Percentiles rank a stretch among this genome's conserved stretches.
These are phyloP conservation scores for Gossypium australe DNA, from an alignment of 345 rosid genomes.

Conservation along the genomic window DNA sequence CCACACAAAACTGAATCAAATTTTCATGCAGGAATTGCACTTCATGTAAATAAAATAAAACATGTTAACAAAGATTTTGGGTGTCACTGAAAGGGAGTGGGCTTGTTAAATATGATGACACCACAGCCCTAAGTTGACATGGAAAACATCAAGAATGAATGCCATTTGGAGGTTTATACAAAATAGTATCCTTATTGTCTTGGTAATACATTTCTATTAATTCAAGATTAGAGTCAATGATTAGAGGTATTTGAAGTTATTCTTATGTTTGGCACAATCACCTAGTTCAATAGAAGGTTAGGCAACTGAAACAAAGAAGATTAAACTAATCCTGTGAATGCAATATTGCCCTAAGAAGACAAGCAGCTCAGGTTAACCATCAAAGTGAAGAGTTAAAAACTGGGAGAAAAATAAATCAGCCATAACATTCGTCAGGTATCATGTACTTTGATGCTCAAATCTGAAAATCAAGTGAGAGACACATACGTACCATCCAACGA, in stretches of 20 bases:
- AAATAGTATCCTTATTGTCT: background rate
- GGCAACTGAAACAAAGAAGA: background rate
- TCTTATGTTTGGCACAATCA: background rate
- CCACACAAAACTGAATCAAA: background rate
- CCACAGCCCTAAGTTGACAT: background rate
- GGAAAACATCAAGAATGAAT: background rate
- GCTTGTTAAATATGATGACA: background rate
- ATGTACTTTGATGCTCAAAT: background rate
- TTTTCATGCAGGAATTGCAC: background rate
- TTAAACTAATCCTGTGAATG: background rate
- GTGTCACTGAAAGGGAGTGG: background rate
- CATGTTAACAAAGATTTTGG: background rate
- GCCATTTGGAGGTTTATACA: background rate
- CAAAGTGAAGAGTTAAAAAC: background rate
- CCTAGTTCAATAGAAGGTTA: background rate
- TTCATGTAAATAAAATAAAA: background rate
- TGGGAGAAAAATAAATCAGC: background rate
- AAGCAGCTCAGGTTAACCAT: background rate
- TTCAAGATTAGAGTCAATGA: background rate
- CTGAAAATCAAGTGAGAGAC: constrained; percentile 1
- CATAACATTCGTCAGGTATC: background rate
- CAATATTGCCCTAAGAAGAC: background rate
- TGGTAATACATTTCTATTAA: background rate
- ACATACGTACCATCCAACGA: constrained; percentile 85
- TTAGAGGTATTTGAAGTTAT: background rate